A percentile compares a stretch with the other conserved stretches of the same genome.
These are phyloP conservation scores for Candida lessepsii DNA, from an alignment of 805 yeast species.

Conservation along the genomic window DNA sequence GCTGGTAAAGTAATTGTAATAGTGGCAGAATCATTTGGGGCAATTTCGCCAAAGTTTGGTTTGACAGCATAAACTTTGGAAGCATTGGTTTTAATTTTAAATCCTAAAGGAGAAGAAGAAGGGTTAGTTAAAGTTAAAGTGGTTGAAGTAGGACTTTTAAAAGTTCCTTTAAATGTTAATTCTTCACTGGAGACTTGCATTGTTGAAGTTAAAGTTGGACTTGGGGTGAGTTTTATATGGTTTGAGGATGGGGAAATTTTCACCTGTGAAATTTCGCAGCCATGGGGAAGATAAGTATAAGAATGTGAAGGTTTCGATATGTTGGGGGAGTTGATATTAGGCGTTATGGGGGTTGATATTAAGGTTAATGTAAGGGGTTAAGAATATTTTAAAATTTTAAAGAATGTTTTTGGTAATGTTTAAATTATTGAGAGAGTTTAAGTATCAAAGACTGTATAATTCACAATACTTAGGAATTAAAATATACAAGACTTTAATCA, in stretches of 20 bases:
- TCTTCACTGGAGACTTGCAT: slow-evolving; percentile 14
- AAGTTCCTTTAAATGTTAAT: slow-evolving; percentile 54
- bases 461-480: too few relatives aligned
- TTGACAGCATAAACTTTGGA: slow-evolving; percentile 94
- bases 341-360: too few relatives aligned
- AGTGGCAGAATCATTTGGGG: slow-evolving; percentile 68
- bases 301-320: too few relatives aligned
- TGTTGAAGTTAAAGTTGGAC: background rate
- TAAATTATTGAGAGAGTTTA: too few relatives aligned
- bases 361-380: too few relatives aligned
- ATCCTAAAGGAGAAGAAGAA: slow-evolving; percentile 62
- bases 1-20: slow-evolving; percentile 87
- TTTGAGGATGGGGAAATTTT: slow-evolving; percentile 2
- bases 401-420: too few relatives aligned
- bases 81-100: slow-evolving; percentile 96
- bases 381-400: too few relatives aligned
- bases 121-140: slow-evolving; percentile 54
- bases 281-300: background rate
- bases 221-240: too few relatives aligned
- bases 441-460: too few relatives aligned
- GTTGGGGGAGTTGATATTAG: too few relatives aligned
- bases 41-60: slow-evolving; percentile 83
- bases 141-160: slow-evolving; percentile 68
- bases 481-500: too few relatives aligned
- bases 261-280: slow-evolving; percentile 4